A percentile compares a stretch with the other conserved stretches of the same genome.
Evolutionary conservation across 305 asterid species (phyloP).

Genomic region (Rubia peregrina): DNA sequence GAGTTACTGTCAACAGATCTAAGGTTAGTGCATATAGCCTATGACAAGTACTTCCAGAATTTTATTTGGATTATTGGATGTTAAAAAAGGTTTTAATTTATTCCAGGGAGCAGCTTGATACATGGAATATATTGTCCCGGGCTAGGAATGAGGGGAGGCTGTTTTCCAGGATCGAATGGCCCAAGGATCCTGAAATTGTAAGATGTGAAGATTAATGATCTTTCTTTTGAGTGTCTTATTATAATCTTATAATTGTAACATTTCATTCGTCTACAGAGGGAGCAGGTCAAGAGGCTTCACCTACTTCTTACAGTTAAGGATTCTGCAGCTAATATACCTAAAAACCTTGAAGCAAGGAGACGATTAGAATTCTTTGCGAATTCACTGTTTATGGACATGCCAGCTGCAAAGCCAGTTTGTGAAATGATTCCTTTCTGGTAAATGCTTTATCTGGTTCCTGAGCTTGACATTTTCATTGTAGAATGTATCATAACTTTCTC

Average conservation of each 20-base stretch:
- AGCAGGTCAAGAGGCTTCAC: conserved; percentile 94
- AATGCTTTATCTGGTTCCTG: conserved; percentile 8
- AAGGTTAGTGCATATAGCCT: conserved; percentile 43
- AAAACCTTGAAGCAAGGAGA: conserved; percentile 96
- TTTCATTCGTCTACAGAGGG: conserved; percentile 50
- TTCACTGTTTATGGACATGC: conserved; percentile 95
- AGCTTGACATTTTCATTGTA: conserved; percentile 7
- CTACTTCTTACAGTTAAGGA: conserved; percentile 96
- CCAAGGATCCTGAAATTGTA: conserved; percentile 84
- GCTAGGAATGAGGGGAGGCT: conserved; percentile 97
- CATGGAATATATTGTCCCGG: conserved; percentile 81
- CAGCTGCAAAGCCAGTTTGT: conserved; percentile 81
- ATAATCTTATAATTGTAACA: not conserved
- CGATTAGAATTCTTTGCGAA: conserved; percentile 84
- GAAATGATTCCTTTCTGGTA: conserved; percentile 98
- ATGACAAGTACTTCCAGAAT: not conserved
- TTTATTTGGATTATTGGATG: not conserved
- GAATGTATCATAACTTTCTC: conserved; percentile 24
- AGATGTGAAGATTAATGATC: conserved; percentile 21
- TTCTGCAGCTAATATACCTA: conserved; percentile 90
- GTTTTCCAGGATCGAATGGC: conserved; percentile 93
- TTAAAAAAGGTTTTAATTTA: conserved; percentile 10
- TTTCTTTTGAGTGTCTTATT: not conserved
- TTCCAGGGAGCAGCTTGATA: conserved; percentile 89
- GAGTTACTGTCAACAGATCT: conserved; percentile 76